phyloP scores from a whole-genome alignment of 31 red algal genomes.

The Asparagopsis taxiformis region DNA sequence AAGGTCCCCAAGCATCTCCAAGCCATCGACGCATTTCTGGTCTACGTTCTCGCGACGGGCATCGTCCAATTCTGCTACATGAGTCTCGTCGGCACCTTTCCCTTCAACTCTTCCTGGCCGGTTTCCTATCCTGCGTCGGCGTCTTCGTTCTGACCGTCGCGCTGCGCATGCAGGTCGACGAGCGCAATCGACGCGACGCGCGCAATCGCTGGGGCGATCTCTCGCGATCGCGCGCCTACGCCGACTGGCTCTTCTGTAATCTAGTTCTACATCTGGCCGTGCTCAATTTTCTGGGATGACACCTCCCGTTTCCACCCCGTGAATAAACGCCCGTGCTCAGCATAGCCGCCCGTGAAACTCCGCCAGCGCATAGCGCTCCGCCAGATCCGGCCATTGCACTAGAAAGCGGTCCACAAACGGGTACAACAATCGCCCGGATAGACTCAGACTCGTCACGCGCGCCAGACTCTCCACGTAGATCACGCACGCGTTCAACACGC shows the following conservation, averaged over 20 bases:
- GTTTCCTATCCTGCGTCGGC: conserved; percentile 65
- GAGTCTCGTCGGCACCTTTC: conserved; percentile 68
- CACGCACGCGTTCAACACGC: conserved; percentile 6
- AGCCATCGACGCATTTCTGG: conserved; percentile 73
- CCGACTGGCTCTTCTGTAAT: conserved; percentile 87
- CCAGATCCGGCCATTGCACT: conserved; percentile 72
- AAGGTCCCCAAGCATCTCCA: conserved; percentile 26
- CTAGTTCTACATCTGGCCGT: conserved; percentile 84
- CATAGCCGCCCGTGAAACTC: conserved; percentile 68
- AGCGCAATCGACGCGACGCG: too few relatives aligned
- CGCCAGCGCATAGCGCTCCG: conserved; percentile 14
- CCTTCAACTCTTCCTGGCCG: conserved; percentile 94
- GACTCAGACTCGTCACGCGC: conserved; percentile 52
- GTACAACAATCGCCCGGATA: conserved; percentile 68
- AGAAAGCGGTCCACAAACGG: conserved; percentile 73
- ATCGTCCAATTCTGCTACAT: conserved; percentile 65
- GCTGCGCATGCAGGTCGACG: conserved; percentile 85
- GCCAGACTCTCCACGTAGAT: conserved; percentile 93
- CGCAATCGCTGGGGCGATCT: conserved; percentile 27
- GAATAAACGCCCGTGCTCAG: conserved; percentile 2
- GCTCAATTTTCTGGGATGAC: conserved; percentile 87
- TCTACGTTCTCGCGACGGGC: conserved; percentile 53
- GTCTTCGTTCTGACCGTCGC: conserved; percentile 84
- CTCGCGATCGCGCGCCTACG: conserved; percentile 32
- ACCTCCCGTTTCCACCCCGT: neutral